These are phyloP conservation scores for Neofusicoccum sp. DNA, from an alignment of 2,329 filamentous ascomycete genomes.

Conservation along the genomic window DNA sequence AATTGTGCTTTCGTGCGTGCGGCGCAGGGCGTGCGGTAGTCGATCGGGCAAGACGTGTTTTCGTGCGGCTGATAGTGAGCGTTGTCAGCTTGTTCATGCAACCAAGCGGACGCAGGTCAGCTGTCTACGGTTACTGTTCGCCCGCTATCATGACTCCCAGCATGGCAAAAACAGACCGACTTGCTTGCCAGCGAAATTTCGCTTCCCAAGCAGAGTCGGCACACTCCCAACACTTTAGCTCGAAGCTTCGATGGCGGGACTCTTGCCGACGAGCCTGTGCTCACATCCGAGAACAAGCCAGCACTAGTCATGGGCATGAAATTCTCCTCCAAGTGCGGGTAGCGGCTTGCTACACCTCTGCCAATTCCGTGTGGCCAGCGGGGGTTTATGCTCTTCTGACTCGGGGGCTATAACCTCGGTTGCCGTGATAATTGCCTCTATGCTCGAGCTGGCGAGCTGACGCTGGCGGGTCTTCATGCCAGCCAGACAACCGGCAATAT, in stretches of 20 bases:
- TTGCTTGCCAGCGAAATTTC: not conserved
- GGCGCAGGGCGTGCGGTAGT: too few relatives aligned
- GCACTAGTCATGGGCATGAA: not conserved
- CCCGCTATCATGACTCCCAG: not conserved
- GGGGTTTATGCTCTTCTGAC: not conserved
- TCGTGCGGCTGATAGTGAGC: too few relatives aligned
- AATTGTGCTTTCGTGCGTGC: too few relatives aligned
- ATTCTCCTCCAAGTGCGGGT: not conserved
- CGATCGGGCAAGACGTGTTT: too few relatives aligned
- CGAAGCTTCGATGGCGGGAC: not conserved
- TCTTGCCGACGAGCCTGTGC: not conserved
- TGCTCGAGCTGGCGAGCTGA: not conserved
- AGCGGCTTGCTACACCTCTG: not conserved
- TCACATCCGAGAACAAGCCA: not conserved
- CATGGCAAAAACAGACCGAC: not conserved
- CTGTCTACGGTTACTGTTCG: too few relatives aligned
- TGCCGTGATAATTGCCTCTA: not conserved
- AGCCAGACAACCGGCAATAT: not conserved
- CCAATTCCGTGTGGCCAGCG: not conserved
- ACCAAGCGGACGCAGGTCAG: too few relatives aligned
- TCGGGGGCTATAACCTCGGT: not conserved
- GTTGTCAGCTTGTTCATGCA: too few relatives aligned
- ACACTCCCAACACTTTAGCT: not conserved
- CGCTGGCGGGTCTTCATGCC: not conserved
- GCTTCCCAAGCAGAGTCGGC: not conserved